Conservation (phyloP, 345 rosid species). For the Eucalyptus brandiana region DNA sequence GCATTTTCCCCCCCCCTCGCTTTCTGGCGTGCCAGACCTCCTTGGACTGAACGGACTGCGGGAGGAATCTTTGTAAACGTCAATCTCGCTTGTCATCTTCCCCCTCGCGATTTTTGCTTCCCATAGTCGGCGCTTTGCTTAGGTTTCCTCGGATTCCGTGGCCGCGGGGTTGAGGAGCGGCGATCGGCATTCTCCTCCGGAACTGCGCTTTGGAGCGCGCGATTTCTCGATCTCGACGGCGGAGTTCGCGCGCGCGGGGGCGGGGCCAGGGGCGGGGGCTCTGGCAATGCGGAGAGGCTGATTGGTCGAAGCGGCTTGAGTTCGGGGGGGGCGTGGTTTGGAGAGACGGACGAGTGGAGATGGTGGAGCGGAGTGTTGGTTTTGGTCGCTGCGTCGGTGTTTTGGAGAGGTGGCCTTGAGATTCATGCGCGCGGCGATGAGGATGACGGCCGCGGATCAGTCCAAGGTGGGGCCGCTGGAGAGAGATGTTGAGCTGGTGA, state of each 20-base stretch:
- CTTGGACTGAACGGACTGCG: not conserved
- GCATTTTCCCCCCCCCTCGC: not conserved
- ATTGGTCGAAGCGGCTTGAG: not conserved
- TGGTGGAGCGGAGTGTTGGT: not conserved
- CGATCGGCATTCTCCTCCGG: not conserved
- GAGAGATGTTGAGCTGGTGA: conserved; percentile 56
- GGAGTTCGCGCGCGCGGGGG: not conserved
- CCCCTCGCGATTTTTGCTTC: not conserved
- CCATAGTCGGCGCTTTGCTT: not conserved
- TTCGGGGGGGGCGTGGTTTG: not conserved
- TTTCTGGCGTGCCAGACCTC: not conserved
- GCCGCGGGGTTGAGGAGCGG: not conserved
- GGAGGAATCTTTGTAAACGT: not conserved
- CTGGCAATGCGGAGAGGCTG: not conserved
- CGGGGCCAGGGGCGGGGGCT: not conserved
- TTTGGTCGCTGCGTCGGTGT: not conserved
- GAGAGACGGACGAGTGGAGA: not conserved
- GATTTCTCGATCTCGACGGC: not conserved
- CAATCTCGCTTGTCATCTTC: not conserved
- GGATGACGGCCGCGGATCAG: conserved; percentile 12
- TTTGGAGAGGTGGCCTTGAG: not conserved
- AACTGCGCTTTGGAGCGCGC: not conserved
- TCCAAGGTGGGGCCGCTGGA: conserved; percentile 19
- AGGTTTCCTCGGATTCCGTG: not conserved
- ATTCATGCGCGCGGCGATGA: not conserved